These are phyloP conservation scores for Circinella minor DNA, from an alignment of 371 early-diverging fungal genomes.

Conservation along the genomic window DNA sequence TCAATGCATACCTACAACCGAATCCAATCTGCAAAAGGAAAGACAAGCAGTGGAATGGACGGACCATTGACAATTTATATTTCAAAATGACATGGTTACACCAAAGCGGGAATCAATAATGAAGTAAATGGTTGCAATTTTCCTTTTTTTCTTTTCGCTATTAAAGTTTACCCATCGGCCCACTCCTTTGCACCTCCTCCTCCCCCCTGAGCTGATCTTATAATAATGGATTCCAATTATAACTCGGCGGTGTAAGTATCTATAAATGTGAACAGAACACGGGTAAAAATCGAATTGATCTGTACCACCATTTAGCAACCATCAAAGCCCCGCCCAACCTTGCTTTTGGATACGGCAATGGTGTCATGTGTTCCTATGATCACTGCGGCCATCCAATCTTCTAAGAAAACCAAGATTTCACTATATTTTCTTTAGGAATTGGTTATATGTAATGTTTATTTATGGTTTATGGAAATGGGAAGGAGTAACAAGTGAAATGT, in stretches of 20 bases:
- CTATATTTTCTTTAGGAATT: background rate
- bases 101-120: constrained; percentile 11
- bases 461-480: too few species aligned
- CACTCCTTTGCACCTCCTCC: too few species aligned
- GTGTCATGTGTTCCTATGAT: background rate
- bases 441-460: background rate
- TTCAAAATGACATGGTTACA: constrained; percentile 18
- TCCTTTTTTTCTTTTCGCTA: background rate
- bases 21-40: constrained; percentile 29
- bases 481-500: background rate
- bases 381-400: constrained; percentile 8
- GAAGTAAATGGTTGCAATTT: constrained; percentile 3
- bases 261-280: constrained; percentile 10
- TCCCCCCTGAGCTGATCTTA: constrained; percentile 6
- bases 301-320: background rate
- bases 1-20: constrained; percentile 5
- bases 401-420: background rate
- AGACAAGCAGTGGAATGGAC: constrained; percentile 12
- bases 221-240: background rate
- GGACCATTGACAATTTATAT: constrained; percentile 18
- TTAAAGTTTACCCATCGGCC: background rate
- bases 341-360: background rate
- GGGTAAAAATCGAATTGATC: constrained; percentile 7
- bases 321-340: constrained; percentile 3
- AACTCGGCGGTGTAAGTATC: constrained; percentile 1